Evolutionary conservation across 192 early-diverging fungal species (phyloP), one percentile per base, ranked within the genome.

Genomic region (Dissophora ornata): DNA sequence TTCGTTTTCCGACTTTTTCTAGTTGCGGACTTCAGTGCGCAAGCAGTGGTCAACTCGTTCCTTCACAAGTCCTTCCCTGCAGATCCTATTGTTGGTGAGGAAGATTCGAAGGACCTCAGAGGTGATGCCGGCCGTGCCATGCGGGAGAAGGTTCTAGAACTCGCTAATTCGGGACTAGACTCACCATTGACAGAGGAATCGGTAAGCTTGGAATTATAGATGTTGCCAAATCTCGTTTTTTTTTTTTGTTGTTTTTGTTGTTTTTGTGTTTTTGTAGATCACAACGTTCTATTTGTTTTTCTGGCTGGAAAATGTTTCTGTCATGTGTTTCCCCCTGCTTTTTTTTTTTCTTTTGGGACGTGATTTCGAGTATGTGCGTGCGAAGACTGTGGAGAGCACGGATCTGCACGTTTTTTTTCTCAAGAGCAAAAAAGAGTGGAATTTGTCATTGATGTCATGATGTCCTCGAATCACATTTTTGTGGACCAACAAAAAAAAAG

Each of bases 11-110:
- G 32, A 36, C 33, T 48, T 6, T 45, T 11, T 54, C 12, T 54
- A 87, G 95, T 99, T 36, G 98, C 95, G 16, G 98, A 99, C 80
- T 98, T 90, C 82, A 92, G 94, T 51, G 92, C 95, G 13, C 98
- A 99, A 80, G 97, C 98, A 3, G 89, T 99, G 10, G 92, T 99
- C 36, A 97, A 97, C 82, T 79, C 86, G 1, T 82, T 92, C 55
- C 85, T 99, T 8, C 75, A 87, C 57, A 57, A 86, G 57, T 77
- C 84, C 56, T 98, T 98, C 55, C 95, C 97, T 15, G 32, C 88
- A 19, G 96, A 97, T 77, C 91, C 91, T 26, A 93, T 99, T 52
- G 91, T 98, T 16, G 98, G 96, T 29, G 98, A 99, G 79, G 98
- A 99, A 74, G 95, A 98, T 62, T 88, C 96, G 0, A 86, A 87